Base-by-base conservation (phyloP, 306 rosid genomes). In the Alnus glutinosa region DNA sequence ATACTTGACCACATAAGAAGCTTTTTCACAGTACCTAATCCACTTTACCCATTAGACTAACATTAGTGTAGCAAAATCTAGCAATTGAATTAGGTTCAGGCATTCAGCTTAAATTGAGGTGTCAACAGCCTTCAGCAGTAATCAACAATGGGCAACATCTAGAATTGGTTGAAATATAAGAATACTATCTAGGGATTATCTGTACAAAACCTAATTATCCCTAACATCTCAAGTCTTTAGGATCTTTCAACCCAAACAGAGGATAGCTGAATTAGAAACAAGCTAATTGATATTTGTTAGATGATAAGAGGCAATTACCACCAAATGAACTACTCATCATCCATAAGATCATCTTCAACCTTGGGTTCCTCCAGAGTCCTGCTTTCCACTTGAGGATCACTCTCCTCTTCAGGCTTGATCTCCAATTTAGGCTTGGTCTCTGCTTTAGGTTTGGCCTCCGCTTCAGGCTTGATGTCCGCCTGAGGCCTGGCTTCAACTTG, bases 401-500 rank as follows among this genome's bases (percentile, higher is more conserved):
- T 32, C 70, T 75, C 61, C 59, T 75, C 87, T 62, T 80, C 77
- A 18, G 75, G 52, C 79, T 80, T 70, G 42, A 10, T 3, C 39
- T 74, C 79, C 39, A 66, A 73, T 81, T 70, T 71, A 59, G 87
- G 89, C 77, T 84, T 86, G 4, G 86, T 80, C 71, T 79, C 92
- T 0, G 77, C 89, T 76, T 74, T 79, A 37, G 66, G 75, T 76
- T 76, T 78, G 83, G 77, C 11, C 57, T 51, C 75, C 67, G 7
- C 32, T 61, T 96, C 98, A 12, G n/a, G 46, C 19, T 15, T 63
- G 3, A 12, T 34, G 4, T 63, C 42, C 46, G 39, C 71, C 16
- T 83, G 57, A 10, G 91, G 81, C 6, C 84, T 87, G 39, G 84
- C 8, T 39, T 23, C 28, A 23, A 23, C 28, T 23, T 23, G 28